phyloP scores from a whole-genome alignment of 2,329 filamentous ascomycete genomes.

The Gliomastix tumulicola region DNA sequence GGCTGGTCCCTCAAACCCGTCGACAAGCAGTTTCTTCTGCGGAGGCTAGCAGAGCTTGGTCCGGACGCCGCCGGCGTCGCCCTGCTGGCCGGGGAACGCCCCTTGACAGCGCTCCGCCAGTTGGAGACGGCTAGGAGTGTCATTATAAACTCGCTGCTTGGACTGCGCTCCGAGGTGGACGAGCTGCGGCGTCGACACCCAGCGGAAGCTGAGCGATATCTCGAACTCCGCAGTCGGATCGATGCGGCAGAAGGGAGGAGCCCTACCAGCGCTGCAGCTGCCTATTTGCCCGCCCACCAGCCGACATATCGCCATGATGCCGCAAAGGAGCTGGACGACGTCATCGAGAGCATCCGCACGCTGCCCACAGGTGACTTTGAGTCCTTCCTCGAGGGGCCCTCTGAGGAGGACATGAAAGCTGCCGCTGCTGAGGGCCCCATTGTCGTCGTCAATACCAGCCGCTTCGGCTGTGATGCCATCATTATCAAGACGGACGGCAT shows the following conservation, averaged over 20 bases:
- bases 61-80: background rate
- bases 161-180: background rate
- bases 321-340: background rate
- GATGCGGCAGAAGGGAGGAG: background rate
- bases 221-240: background rate
- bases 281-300: background rate
- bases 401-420: background rate
- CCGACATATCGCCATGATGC: background rate
- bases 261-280: too few relatives aligned
- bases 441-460: background rate
- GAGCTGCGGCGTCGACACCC: background rate
- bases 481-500: background rate
- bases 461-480: background rate
- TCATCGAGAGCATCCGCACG: background rate
- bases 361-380: background rate
- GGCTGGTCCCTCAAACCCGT: background rate
- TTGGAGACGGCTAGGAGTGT: background rate
- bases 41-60: background rate
- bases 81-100: background rate
- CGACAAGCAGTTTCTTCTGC: background rate
- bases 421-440: background rate
- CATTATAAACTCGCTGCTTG: background rate
- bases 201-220: background rate
- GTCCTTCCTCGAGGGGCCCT: background rate
- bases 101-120: background rate